Evolutionary conservation across 2,329 filamentous ascomycete genomes (phyloP).

Genomic region (Fusarium ambrosium): DNA sequence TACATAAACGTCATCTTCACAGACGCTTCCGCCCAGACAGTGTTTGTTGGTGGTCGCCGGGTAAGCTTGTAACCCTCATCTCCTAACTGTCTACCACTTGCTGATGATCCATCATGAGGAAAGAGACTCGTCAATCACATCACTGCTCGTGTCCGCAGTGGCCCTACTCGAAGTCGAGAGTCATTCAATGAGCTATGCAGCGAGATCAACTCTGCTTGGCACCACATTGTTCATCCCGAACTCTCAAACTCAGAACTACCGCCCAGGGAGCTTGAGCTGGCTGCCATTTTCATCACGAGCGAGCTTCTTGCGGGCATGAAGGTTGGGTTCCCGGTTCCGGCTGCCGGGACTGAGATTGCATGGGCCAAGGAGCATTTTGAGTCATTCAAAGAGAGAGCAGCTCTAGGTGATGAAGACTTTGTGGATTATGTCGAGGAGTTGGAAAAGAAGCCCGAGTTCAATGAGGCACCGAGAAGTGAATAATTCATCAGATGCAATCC

Average conservation of each 20-base stretch:
- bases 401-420: conserved; percentile 1
- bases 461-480: not conserved
- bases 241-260: not conserved
- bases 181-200: not conserved
- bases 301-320: conserved; percentile 7
- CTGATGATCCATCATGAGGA: not conserved
- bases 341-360: not conserved
- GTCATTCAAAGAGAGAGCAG: conserved; percentile 6
- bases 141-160: not conserved
- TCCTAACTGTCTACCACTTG: not conserved
- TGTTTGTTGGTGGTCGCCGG: not conserved
- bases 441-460: not conserved
- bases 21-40: not conserved
- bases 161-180: not conserved
- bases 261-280: not conserved
- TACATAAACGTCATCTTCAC: not conserved
- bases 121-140: not conserved
- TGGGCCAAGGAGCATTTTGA: conserved; percentile 4
- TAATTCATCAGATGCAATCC: not conserved
- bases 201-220: not conserved
- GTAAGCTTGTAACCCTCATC: not conserved
- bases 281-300: conserved; percentile 1
- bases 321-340: not conserved
- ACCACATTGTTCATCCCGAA: not conserved
- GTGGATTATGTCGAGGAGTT: not conserved